Evolutionary conservation across 108 stramenopile species (phyloP), one percentile per base, ranked within the genome.

Genomic region (Mayamaea pseudoterrestris): DNA sequence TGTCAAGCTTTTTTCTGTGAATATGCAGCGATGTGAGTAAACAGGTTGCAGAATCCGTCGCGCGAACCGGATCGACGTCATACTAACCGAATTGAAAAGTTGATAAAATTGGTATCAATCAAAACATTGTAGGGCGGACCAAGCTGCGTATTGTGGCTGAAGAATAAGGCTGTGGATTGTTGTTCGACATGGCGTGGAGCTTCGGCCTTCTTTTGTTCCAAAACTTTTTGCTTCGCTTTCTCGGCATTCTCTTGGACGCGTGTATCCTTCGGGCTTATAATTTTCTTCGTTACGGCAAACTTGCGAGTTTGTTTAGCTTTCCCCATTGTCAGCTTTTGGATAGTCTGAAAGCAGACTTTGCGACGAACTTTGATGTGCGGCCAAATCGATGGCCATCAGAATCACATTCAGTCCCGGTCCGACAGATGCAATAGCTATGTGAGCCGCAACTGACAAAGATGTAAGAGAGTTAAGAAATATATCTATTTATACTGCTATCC

Each of bases 91-190:
- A 97, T 97, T 36, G 88, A 89, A 55, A 96, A 96, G 57, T 99
- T 97, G 61, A 99, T 89, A 80, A 98, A 98, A 71, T 99, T 99
- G 25, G 98, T 99, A 69, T 99, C 98, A 23, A 99, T 80, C 18
- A 99, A 57, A 5, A 99, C 78, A 61, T 95, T 93, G 58, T 97
- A 99, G 23, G 98, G 98, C 14, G 98, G 98, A 14, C 98, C 98
- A 21, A 99, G 69, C 35, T 94, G 92, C 21, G 86, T 86, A 65
- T 99, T 99, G 82, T 97, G 90, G 44, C 83, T 73, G 66, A 99
- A 99, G 65, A 96, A 99, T 57, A 99, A 71, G 35, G 93, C 78
- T 7, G 93, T 78, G 23, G 84, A 70, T 36, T 76, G 76, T 53
- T 92, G 87, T 36, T 83, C 90, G 27, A 96, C 82, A 28, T 92